Evolutionary conservation across 1,284 basidiomycete genomes (phyloP).

Genomic region (Athelia sp.): DNA sequence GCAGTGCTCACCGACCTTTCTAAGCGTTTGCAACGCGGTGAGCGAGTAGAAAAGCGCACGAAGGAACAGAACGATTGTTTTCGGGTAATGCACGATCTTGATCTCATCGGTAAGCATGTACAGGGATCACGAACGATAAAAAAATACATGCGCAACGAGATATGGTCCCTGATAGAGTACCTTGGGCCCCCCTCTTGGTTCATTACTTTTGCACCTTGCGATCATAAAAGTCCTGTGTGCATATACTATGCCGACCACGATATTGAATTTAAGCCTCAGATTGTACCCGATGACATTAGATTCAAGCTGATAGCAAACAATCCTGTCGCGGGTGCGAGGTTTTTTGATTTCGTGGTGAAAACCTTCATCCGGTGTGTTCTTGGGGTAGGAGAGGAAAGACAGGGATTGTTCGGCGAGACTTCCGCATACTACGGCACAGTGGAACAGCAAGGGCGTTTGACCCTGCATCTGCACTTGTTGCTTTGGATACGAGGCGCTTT

Average conservation of each 20-base stretch:
- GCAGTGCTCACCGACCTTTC: slow-evolving; percentile 12
- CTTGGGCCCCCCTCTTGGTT: slow-evolving; percentile 29
- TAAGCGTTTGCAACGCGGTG: slow-evolving; percentile 11
- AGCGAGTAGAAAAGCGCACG: slow-evolving; percentile 17
- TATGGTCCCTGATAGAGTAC: slow-evolving; percentile 24
- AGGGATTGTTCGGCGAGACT: slow-evolving; percentile 26
- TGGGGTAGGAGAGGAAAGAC: slow-evolving; percentile 12
- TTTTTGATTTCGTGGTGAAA: slow-evolving; percentile 25
- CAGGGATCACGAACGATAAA: slow-evolving; percentile 25
- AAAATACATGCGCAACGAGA: slow-evolving; percentile 28
- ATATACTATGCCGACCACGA: slow-evolving; percentile 23
- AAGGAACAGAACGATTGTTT: slow-evolving; percentile 28
- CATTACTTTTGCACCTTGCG: slow-evolving; percentile 30
- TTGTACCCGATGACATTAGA: slow-evolving; percentile 6
- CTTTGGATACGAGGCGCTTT: slow-evolving; percentile 22
- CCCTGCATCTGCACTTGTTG: slow-evolving; percentile 28
- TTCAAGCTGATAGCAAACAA: slow-evolving; percentile 19
- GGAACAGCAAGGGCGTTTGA: slow-evolving; percentile 30
- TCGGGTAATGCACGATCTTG: no score
- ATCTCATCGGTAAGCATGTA: slow-evolving; percentile 19
- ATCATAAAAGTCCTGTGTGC: slow-evolving; percentile 23
- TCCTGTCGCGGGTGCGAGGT: slow-evolving; percentile 24
- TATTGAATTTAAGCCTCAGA: slow-evolving; percentile 10
- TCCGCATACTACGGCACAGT: slow-evolving; percentile 31
- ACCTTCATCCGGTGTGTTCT: slow-evolving; percentile 28